Percentiles rank a stretch among this genome's conserved stretches.
phyloP scores from a whole-genome alignment of 1,284 basidiomycete species.

The Mycosarcoma mackinlayi region DNA sequence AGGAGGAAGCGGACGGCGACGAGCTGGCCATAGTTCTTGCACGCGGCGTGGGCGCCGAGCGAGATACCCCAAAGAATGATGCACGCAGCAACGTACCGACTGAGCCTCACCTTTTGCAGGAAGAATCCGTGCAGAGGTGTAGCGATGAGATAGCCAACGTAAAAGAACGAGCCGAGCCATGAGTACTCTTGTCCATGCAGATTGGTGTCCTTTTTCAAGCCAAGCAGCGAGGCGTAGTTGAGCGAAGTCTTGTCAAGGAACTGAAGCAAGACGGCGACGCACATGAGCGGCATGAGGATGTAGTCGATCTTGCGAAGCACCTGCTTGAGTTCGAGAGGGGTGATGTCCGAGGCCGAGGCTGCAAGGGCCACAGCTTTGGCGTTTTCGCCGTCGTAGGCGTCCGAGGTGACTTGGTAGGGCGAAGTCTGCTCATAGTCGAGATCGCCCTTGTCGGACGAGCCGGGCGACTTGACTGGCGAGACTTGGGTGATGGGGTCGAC shows the following conservation, averaged over 20 bases:
- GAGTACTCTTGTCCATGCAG: conserved; percentile 58
- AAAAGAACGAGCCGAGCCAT: conserved; percentile 65
- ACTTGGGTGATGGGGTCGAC: neutral
- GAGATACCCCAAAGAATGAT: conserved; percentile 70
- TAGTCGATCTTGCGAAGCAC: conserved; percentile 64
- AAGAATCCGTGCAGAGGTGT: conserved; percentile 40
- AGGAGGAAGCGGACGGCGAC: conserved; percentile 61
- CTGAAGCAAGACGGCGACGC: conserved; percentile 52
- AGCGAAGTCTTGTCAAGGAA: conserved; percentile 63
- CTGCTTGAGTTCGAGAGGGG: conserved; percentile 32
- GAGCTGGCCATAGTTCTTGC: conserved; percentile 54
- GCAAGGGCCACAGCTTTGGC: conserved; percentile 33
- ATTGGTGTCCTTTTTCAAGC: conserved; percentile 55
- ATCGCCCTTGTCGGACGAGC: conserved; percentile 4
- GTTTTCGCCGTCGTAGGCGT: conserved; percentile 26
- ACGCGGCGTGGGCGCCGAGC: conserved; percentile 56
- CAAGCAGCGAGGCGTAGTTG: conserved; percentile 61
- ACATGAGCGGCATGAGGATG: conserved; percentile 62
- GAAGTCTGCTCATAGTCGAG: conserved; percentile 8
- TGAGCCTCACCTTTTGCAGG: conserved; percentile 56
- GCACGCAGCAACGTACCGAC: conserved; percentile 49
- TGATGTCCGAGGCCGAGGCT: conserved; percentile 16
- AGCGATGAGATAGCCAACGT: conserved; percentile 58
- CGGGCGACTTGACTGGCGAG: conserved; percentile 5
- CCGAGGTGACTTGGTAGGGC: conserved; percentile 17